Evolutionary conservation across 2,329 filamentous ascomycete species (phyloP), one percentile per base, ranked within the genome.

Genomic region (Bipolaris gigantea): DNA sequence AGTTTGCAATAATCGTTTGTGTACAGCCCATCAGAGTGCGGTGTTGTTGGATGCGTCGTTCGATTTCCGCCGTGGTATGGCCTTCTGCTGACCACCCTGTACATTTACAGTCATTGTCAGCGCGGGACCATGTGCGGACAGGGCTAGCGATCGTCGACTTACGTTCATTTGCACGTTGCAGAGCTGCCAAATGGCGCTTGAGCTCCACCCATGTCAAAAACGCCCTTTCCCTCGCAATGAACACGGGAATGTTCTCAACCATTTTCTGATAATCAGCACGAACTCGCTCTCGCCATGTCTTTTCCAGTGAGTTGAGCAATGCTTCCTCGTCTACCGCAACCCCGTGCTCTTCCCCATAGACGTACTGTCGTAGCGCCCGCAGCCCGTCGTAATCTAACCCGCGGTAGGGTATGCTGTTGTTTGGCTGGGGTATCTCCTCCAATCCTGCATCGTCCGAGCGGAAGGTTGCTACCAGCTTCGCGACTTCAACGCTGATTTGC

Each of bases 181-280:
- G 66, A 33, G 71, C 70, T 49, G 69, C 67, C 32, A 73, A 51
- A 46, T 73, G 70, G 36, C 70, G 59, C 48, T 64, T 66, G 13
- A 73, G 59, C 45, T 73, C 71, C 35, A 73, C 66, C 71, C 71
- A 73, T 11, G 68, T 71, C 21, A 73, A 51, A 39, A 73, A 66
- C 7, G 69, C 70, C 23, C 70, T 64, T 48, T 73, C 71, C 45
- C 66, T 57, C 5, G 68, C 71, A 33, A 69, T 65, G 51, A 73
- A 73, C 3, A 63, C 60, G 5, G 63, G 55, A 30, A 69, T 60
- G 47, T 71, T 66, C 8, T 66, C 63, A 8, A 67, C 35, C 42
- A 67, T 64, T 47, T 62, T 66, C 15, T 67, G 54, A 34, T 65
- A 60, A 44, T 69, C 63, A 11, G 61, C 63, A 44, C 70, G 56